Conservation (phyloP, 2,329 filamentous ascomycete genomes). For the Dichotomopilus funicola region DNA sequence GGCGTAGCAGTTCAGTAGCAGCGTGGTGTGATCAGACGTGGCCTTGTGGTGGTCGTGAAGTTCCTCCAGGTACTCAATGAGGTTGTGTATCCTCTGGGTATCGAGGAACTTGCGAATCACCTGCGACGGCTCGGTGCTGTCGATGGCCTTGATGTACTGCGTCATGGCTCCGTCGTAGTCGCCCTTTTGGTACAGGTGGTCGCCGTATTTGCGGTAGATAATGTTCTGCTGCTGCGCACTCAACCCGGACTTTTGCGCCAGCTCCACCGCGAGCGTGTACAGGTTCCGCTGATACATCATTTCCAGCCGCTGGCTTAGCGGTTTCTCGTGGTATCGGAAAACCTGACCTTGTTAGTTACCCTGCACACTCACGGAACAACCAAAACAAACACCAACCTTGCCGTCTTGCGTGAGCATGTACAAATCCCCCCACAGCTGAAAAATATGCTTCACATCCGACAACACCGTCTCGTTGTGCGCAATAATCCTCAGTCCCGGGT, state of each 20-base stretch:
- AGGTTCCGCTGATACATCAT: conserved; percentile 91
- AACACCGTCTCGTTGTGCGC: conserved; percentile 82
- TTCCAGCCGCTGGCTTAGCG: conserved; percentile 82
- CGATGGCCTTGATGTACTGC: conserved; percentile 92
- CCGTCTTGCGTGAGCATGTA: conserved; percentile 89
- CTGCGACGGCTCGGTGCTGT: conserved; percentile 92
- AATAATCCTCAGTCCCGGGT: conserved; percentile 83
- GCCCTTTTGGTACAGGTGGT: conserved; percentile 88
- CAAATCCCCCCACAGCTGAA: conserved; percentile 84
- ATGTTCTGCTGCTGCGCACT: conserved; percentile 76
- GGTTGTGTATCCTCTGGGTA: conserved; percentile 92
- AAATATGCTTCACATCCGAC: conserved; percentile 70
- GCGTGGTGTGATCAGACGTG: conserved; percentile 88
- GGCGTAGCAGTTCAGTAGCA: conserved; percentile 93
- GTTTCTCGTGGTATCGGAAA: conserved; percentile 80
- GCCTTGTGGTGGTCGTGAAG: conserved; percentile 90
- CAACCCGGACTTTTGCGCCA: conserved; percentile 83
- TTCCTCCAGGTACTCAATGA: conserved; percentile 96
- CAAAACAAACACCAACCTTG: conserved; percentile 51
- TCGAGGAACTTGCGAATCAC: conserved; percentile 96
- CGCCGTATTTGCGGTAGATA: conserved; percentile 90
- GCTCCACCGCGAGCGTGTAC: conserved; percentile 82
- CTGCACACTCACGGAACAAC: not conserved
- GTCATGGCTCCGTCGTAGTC: conserved; percentile 99
- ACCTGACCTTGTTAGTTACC: conserved; percentile 46